Base-by-base conservation (phyloP, 2,329 filamentous ascomycete species). In the Blastomyces parvus region DNA sequence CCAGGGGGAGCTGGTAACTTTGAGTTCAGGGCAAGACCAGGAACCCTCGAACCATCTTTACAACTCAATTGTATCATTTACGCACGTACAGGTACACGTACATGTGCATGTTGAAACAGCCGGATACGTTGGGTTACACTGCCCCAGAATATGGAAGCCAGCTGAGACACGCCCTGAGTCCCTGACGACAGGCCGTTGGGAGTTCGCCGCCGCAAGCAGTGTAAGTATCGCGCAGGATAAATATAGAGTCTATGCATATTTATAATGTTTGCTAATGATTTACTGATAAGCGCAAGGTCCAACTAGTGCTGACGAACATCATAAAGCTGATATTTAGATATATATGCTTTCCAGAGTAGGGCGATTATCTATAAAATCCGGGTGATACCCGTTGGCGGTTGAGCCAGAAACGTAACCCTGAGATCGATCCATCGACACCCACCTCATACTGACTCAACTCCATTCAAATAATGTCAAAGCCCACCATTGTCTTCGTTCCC, bases 401-500 rank as follows among this genome's bases (percentile, higher is more conserved):
- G 52, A 13, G 22, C 17, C 19, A n/a, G 27, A 55, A 55, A 13
- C 4, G 11, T 25, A 40, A 57, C n/a, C 19, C 55, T 22, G 27
- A 25, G 5, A 33, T 22, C 25, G 5, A 33, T 22, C 25, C 8
- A 17, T 57, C 4, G 14, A 55, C 11, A 36, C 17, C 17, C 55
- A 38, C 6, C 42, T 17, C 36, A 40, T 40, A 42, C 33, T 2
- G 13, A 57, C n/a, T 57, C 19, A 3, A 6, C n/a, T 22, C 55
- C 22, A 19, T 40, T 2, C 11, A 1, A 38, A 57, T 36, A 52
- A 64, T 64, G 59, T 0, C 50, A 3, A 42, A 76, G 65, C 74
- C 73, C 2, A 69, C 72, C 13, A 68, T 78, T 56, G 71, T 77
- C 62, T 63, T 77, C 59, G 65, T 76, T 6, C 74, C 73, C 7